Evolutionary conservation across 345 rosid genomes (phyloP).

Genomic region (Hypericum perforatum): DNA sequence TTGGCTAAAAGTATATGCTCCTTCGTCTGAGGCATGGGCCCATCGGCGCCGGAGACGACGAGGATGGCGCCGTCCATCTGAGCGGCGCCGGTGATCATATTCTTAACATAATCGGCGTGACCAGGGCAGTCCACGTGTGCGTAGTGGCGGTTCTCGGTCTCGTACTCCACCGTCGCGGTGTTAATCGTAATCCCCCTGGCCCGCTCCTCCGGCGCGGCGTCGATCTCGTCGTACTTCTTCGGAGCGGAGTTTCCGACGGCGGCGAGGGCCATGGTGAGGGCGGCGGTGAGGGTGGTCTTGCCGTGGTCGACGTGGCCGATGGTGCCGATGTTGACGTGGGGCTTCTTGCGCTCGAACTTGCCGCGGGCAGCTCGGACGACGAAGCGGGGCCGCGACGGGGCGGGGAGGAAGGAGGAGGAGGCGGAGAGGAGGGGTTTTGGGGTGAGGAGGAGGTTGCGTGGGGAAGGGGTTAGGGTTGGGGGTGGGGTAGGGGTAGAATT

Average conservation of each 20-base stretch:
- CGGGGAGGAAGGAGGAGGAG: slow-evolving; percentile 9
- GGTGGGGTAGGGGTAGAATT: slow-evolving; percentile 27
- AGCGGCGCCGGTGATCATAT: slow-evolving; percentile 84
- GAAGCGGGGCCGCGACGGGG: slow-evolving; percentile 30
- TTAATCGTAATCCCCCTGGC: slow-evolving; percentile 92
- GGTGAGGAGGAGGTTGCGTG: slow-evolving; percentile 18
- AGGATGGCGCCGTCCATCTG: slow-evolving; percentile 94
- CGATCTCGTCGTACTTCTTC: slow-evolving; percentile 85
- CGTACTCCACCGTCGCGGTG: slow-evolving; percentile 88
- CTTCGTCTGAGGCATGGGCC: slow-evolving; percentile 92
- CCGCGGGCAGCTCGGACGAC: slow-evolving; percentile 79
- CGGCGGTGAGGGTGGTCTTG: slow-evolving; percentile 79
- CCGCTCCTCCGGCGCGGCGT: slow-evolving; percentile 89
- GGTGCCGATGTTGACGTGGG: slow-evolving; percentile 84
- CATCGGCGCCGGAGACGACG: slow-evolving; percentile 77
- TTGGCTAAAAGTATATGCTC: slow-evolving; percentile 80
- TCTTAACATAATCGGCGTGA: slow-evolving; percentile 86
- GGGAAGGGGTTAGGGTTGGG: slow-evolving; percentile 20
- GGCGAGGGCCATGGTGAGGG: slow-evolving; percentile 89
- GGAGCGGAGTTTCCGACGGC: slow-evolving; percentile 56
- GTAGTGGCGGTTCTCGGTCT: slow-evolving; percentile 81
- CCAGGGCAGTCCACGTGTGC: slow-evolving; percentile 94
- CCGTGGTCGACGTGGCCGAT: slow-evolving; percentile 98
- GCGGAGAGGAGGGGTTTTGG: slow-evolving; percentile 24
- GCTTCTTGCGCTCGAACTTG: slow-evolving; percentile 90